A percentile compares a stretch with the other conserved stretches of the same genome.
Evolutionary conservation across 352 stramenopile genomes (phyloP).

Genomic region (Phytophthora hibernalis): DNA sequence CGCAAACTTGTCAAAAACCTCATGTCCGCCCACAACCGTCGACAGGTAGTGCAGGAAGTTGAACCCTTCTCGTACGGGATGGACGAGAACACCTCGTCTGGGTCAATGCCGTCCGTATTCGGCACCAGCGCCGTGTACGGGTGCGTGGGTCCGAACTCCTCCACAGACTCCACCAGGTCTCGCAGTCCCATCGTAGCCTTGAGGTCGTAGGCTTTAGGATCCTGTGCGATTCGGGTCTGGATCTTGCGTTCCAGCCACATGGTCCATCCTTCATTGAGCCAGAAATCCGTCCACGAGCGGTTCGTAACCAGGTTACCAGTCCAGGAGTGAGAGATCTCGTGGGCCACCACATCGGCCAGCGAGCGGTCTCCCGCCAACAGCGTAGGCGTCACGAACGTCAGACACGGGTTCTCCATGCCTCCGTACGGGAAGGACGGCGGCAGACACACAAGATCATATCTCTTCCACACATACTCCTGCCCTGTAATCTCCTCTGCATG

Average conservation of each 20-base stretch:
- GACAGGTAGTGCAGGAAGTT: slow-evolving; percentile 87
- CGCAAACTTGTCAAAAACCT: slow-evolving; percentile 86
- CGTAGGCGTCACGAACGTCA: slow-evolving; percentile 98
- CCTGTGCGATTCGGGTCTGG: slow-evolving; percentile 70
- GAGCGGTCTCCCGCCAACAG: slow-evolving; percentile 94
- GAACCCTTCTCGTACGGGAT: slow-evolving; percentile 97
- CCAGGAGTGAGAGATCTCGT: slow-evolving; percentile 98
- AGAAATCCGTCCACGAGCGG: slow-evolving; percentile 96
- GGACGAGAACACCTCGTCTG: slow-evolving; percentile 95
- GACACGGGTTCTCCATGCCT: slow-evolving; percentile 83
- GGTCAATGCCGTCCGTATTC: slow-evolving; percentile 90
- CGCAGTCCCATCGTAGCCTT: slow-evolving; percentile 60
- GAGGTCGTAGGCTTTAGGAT: slow-evolving; percentile 59
- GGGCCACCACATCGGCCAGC: slow-evolving; percentile 96
- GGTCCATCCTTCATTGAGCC: slow-evolving; percentile 99
- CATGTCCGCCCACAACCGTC: slow-evolving; percentile 53
- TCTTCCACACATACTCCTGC: slow-evolving; percentile 94
- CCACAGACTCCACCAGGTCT: slow-evolving; percentile 49
- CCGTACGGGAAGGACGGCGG: slow-evolving; percentile 94
- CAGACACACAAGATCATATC: slow-evolving; percentile 98
- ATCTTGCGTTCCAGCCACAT: slow-evolving; percentile 98
- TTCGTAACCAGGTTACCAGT: slow-evolving; percentile 98
- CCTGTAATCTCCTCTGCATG: slow-evolving; percentile 93
- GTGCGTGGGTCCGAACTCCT: slow-evolving; percentile 64
- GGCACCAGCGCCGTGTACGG: slow-evolving; percentile 92